Base-by-base conservation (phyloP, 352 stramenopile species). In the Pythium rhizo-oryzae region DNA sequence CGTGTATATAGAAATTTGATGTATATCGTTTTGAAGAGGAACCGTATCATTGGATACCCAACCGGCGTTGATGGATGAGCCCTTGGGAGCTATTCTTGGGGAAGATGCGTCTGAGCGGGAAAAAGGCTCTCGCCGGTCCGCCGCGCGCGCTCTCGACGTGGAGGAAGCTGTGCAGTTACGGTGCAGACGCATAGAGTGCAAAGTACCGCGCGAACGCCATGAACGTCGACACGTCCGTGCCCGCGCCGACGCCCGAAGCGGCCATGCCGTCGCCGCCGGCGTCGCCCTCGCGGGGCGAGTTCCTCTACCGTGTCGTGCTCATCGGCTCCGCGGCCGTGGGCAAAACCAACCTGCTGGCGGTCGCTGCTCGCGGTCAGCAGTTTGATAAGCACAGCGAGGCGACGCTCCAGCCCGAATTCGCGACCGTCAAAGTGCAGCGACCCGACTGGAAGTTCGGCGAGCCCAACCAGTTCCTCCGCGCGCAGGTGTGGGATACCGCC, bases 391-490 rank as follows among this genome's bases (percentile, higher is more conserved):
- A 72, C 28, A 87, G 78, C 28, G 68, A 76, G 5, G 67, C 78
- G 8, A 90, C 82, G 37, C 62, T 85, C 11, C 78, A 91, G 59
- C 80, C 82, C 1, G 82, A 91, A 37, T 91, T 91, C 50, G 82
- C 82, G 28, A 88, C 82, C 39, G 82, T 90, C 35, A 89, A 90
- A 76, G 78, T 89, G 25, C 76, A 81, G 62, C 82, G 82, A 0
- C 82, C 82, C 0, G 82, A 89, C 66, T 90, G 82, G 82, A 90
- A 89, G 47, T 86, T 85, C 50, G 82, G 82, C n/a, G 65, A 89
- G 59, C 75, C 80, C 18, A 81, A 89, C 62, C 80, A 89, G 62
- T 89, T 87, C 53, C 74, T 91, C 15, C 80, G 79, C 9, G 82
- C 84, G 0, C 84, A 92, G 41, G 79, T 92, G 18, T 91, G 84